Conservation (phyloP, 352 stramenopile species). For the Pelagophyceae sp. region DNA sequence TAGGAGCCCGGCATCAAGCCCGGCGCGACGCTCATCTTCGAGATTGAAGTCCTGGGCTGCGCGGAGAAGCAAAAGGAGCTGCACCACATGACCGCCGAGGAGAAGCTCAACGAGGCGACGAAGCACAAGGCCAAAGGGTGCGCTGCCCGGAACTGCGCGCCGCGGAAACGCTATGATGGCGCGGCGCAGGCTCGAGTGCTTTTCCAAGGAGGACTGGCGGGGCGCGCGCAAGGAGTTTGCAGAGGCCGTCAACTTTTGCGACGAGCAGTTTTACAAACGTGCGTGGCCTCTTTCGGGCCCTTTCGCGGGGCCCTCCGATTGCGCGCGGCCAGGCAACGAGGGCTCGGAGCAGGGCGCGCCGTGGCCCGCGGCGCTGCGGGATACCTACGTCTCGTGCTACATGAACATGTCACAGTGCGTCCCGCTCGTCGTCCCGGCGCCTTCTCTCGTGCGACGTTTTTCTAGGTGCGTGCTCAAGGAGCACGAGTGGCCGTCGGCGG, state of each 20-base stretch:
- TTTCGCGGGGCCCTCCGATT: no score
- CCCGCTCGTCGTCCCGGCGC: no score
- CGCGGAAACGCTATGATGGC: no score
- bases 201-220: constrained; percentile 23
- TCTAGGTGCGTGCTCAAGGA: constrained; percentile 32
- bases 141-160: no score
- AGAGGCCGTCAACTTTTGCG: constrained; percentile 35
- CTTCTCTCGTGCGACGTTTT: no score
- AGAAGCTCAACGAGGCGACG: constrained; percentile 25
- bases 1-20: constrained; percentile 46
- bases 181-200: constrained; percentile 18
- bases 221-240: constrained; percentile 21
- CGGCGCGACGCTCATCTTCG: constrained; percentile 51
- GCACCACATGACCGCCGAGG: constrained; percentile 40
- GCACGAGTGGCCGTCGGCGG: constrained; percentile 36
- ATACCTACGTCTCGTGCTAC: constrained; percentile 44
- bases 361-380: background rate
- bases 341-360: background rate
- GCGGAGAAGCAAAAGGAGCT: constrained; percentile 45
- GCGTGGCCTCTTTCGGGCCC: no score
- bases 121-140: constrained; percentile 27
- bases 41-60: constrained; percentile 54
- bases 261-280: constrained; percentile 20
- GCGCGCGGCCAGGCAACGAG: background rate
- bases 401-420: constrained; percentile 40